Percentiles rank a stretch among this genome's conserved stretches.
phyloP scores from a whole-genome alignment of 2,329 filamentous ascomycete genomes.

The Ramichloridium luteum region DNA sequence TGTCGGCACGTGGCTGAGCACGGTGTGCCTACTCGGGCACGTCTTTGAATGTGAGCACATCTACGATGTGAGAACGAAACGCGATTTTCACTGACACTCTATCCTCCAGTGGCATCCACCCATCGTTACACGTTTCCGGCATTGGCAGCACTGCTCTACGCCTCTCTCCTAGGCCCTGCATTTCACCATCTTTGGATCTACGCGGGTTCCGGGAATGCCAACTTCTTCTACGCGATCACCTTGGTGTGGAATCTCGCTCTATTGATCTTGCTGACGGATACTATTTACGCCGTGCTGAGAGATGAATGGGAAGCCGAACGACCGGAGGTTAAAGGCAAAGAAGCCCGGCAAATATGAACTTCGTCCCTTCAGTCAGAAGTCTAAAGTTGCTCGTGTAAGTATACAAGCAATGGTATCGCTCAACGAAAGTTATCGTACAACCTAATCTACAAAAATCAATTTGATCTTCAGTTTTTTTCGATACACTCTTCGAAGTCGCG shows the following conservation, averaged over 20 bases:
- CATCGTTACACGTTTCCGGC: conserved; percentile 77
- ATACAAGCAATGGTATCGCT: background rate
- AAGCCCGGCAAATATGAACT: conserved; percentile 71
- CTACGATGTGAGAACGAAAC: too few relatives aligned
- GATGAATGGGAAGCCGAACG: conserved; percentile 91
- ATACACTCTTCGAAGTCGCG: too few relatives aligned
- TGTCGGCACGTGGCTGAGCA: conserved; percentile 69
- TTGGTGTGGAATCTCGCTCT: conserved; percentile 93
- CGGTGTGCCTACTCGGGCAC: conserved; percentile 80
- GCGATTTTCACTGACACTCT: too few relatives aligned
- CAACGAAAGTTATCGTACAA: background rate
- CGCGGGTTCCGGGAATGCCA: conserved; percentile 91
- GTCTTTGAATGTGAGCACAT: conserved; percentile 66
- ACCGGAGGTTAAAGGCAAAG: conserved; percentile 80
- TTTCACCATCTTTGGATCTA: conserved; percentile 99
- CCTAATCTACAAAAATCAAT: too few relatives aligned
- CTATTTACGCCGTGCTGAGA: conserved; percentile 74
- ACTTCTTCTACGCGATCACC: conserved; percentile 99
- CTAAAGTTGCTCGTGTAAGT: too few relatives aligned
- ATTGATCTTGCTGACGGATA: conserved; percentile 74
- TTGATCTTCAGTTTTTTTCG: too few relatives aligned
- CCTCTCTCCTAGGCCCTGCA: conserved; percentile 76
- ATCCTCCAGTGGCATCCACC: conserved; percentile 53
- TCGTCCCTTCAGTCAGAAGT: too few relatives aligned
- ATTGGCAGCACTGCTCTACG: conserved; percentile 71